Evolutionary conservation across 2,329 filamentous ascomycete genomes (phyloP).

Genomic region (Colletotrichum sp.): DNA sequence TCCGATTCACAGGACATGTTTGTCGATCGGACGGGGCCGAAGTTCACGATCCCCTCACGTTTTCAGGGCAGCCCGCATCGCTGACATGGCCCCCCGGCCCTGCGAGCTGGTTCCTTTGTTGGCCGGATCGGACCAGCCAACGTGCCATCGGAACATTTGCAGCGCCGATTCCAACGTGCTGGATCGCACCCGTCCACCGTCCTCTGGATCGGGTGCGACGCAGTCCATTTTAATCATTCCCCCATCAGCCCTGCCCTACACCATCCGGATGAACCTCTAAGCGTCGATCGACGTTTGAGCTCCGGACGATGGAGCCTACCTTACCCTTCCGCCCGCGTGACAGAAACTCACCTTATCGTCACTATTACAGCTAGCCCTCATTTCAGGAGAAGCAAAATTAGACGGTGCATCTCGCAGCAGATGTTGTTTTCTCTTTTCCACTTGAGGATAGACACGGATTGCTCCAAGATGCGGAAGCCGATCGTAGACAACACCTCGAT

Average conservation of each 20-base stretch:
- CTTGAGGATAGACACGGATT: neutral
- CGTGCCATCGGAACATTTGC: slow-evolving; percentile 8
- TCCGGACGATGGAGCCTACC: neutral
- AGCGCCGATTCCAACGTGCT: slow-evolving; percentile 12
- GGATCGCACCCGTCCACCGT: neutral
- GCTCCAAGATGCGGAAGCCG: neutral
- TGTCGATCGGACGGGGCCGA: slow-evolving; percentile 12
- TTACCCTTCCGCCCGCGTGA: neutral
- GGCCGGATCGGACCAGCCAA: slow-evolving; percentile 12
- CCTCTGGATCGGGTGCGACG: slow-evolving; percentile 2
- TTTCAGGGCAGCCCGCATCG: slow-evolving; percentile 14
- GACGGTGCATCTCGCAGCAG: neutral
- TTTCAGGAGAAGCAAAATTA: neutral
- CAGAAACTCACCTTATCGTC: neutral
- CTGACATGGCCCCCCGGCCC: neutral
- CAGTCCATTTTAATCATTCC: neutral
- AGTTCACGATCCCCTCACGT: slow-evolving; percentile 14
- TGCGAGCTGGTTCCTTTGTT: slow-evolving; percentile 6
- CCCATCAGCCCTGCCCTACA: neutral
- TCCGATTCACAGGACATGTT: slow-evolving; percentile 7
- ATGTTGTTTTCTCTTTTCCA: neutral
- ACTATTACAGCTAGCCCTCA: neutral
- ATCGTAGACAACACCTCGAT: neutral
- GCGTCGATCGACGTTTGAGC: neutral
- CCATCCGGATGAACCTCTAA: neutral